phyloP scores from a whole-genome alignment of 2,329 filamentous ascomycete genomes.

The Arthrinium puccinioides region DNA sequence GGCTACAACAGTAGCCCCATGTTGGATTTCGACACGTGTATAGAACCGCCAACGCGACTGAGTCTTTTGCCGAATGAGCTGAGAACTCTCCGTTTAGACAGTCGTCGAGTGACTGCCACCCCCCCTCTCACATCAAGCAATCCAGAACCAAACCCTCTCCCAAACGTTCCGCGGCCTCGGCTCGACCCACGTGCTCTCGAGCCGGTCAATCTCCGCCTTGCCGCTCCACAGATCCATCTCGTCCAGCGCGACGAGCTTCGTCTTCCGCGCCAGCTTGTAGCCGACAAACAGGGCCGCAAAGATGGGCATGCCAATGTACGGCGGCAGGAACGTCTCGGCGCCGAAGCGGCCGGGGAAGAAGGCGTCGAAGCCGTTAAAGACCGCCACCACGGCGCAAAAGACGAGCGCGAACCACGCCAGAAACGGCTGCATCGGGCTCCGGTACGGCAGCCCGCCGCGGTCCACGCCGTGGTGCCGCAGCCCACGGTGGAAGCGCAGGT shows the following conservation, averaged over 20 bases:
- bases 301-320: slow-evolving; percentile 62
- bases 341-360: slow-evolving; percentile 51
- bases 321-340: slow-evolving; percentile 52
- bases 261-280: slow-evolving; percentile 61
- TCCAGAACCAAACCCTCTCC: slow-evolving; percentile 33
- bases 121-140: slow-evolving; percentile 25
- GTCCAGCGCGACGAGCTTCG: slow-evolving; percentile 33
- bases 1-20: too few relatives aligned
- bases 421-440: slow-evolving; percentile 59
- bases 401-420: slow-evolving; percentile 55
- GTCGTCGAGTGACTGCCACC: too few relatives aligned
- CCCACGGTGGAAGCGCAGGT: slow-evolving; percentile 62
- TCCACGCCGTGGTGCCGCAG: slow-evolving; percentile 58
- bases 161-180: slow-evolving; percentile 27
- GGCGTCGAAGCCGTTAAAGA: slow-evolving; percentile 67
- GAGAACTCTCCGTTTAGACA: too few relatives aligned
- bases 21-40: too few relatives aligned
- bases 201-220: slow-evolving; percentile 28
- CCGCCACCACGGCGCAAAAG: slow-evolving; percentile 56
- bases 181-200: slow-evolving; percentile 29
- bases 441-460: slow-evolving; percentile 58
- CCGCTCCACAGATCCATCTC: slow-evolving; percentile 35
- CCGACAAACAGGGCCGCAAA: slow-evolving; percentile 56
- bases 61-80: too few relatives aligned
- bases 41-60: too few relatives aligned